A percentile compares a stretch with the other conserved stretches of the same genome.
phyloP scores from a whole-genome alignment of 1,139 yeast species.

The Sugiyamaella japonica region DNA sequence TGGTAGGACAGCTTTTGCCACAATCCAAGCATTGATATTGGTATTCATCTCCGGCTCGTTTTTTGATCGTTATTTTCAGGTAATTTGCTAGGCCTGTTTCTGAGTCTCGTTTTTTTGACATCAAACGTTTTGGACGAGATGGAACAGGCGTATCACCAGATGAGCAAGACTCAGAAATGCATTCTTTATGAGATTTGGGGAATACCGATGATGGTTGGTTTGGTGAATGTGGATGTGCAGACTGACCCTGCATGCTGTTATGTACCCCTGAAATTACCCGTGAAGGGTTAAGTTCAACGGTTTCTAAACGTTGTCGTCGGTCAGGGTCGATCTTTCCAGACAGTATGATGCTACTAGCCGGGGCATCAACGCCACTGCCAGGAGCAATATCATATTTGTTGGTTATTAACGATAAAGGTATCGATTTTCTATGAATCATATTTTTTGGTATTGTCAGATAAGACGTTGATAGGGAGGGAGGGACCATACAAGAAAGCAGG shows the following conservation, averaged over 20 bases:
- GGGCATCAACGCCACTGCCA: background rate
- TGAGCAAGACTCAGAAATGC: no score
- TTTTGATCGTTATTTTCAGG: slow-evolving; percentile 6
- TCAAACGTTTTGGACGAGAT: no score
- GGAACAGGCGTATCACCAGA: no score
- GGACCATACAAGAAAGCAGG: no score
- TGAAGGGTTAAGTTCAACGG: background rate
- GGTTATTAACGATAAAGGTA: slow-evolving; percentile 7
- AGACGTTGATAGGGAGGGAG: no score
- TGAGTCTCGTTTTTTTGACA: background rate
- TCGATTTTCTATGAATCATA: slow-evolving; percentile 7
- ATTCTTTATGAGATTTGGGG: slow-evolving; percentile 2
- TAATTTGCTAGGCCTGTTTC: slow-evolving; percentile 13
- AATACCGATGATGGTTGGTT: background rate
- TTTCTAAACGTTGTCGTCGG: no score
- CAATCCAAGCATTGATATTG: slow-evolving; percentile 29
- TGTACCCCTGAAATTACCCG: slow-evolving; percentile 13
- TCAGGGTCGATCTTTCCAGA: no score
- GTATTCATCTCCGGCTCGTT: slow-evolving; percentile 6
- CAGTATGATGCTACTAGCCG: no score
- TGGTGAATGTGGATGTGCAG: background rate
- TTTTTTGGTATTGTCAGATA: background rate
- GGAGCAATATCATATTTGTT: background rate
- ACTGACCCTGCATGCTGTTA: background rate
- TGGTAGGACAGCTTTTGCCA: slow-evolving; percentile 25